Conservation (phyloP, 352 stramenopile species). For the Pythium brassicae region DNA sequence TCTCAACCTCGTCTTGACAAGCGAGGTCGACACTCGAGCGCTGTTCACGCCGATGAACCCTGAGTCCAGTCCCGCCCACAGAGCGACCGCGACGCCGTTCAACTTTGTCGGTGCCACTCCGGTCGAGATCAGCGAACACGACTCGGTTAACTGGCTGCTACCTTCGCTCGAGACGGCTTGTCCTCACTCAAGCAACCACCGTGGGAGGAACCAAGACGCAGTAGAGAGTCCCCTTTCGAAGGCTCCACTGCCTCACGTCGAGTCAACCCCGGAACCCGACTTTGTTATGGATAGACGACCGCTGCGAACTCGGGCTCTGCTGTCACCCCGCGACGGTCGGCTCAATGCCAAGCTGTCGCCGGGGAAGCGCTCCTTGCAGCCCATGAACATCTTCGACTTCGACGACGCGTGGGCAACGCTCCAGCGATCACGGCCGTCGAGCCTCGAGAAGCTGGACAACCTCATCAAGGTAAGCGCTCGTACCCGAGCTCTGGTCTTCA, state of each 20-base stretch:
- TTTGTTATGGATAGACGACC: slow-evolving; percentile 8
- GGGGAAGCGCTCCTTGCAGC: background rate
- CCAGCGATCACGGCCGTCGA: slow-evolving; percentile 6
- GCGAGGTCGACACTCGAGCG: background rate
- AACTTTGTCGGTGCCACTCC: no score
- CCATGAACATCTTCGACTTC: slow-evolving; percentile 14
- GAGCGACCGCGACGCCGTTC: background rate
- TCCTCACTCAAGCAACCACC: no score
- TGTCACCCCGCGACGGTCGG: background rate
- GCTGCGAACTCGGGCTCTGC: background rate
- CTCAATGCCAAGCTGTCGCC: slow-evolving; percentile 3
- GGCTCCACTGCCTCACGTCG: background rate
- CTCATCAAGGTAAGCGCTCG: slow-evolving; percentile 10
- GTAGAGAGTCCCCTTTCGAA: no score
- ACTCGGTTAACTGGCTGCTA: no score
- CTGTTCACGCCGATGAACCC: background rate
- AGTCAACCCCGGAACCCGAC: background rate
- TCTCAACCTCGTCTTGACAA: background rate
- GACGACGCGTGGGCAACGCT: slow-evolving; percentile 11
- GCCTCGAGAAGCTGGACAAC: slow-evolving; percentile 1
- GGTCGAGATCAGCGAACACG: no score
- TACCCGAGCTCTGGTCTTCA: no score
- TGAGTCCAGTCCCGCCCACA: background rate
- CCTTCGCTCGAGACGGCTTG: no score
- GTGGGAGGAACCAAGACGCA: no score